phyloP scores from a whole-genome alignment of 257 asterid genomes.

The Solanum ahanhuiri region DNA sequence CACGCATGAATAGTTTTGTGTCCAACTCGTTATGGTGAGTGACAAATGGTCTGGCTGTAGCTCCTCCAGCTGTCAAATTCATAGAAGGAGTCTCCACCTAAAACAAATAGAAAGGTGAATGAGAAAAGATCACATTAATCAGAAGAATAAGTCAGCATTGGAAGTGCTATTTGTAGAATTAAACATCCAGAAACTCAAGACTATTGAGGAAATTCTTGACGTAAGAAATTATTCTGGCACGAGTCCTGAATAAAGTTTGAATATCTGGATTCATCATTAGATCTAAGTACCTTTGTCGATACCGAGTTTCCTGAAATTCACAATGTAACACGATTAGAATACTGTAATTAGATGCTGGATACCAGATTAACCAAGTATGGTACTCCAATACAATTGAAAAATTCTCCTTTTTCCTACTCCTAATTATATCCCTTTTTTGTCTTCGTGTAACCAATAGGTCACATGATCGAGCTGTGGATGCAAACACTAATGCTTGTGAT shows the following conservation, averaged over 20 bases:
- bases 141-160: background rate
- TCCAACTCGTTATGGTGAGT: background rate
- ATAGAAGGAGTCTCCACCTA: conserved; percentile 2
- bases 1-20: background rate
- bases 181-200: background rate
- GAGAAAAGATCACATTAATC: too few relatives aligned
- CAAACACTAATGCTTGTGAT: background rate
- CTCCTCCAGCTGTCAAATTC: conserved; percentile 1
- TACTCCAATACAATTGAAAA: background rate
- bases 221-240: background rate
- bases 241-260: background rate
- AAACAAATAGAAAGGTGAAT: background rate
- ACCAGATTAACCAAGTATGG: background rate
- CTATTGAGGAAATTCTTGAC: background rate
- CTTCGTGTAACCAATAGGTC: background rate
- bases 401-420: background rate
- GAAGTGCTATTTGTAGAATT: background rate
- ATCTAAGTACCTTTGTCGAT: conserved; percentile 1
- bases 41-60: background rate
- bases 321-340: background rate
- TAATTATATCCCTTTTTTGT: background rate
- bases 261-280: background rate
- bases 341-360: background rate
- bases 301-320: background rate
- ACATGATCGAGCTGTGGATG: background rate